phyloP scores from a whole-genome alignment of 495 filamentous ascomycete genomes.

The Pseudoneurospora amorphoporcata region DNA sequence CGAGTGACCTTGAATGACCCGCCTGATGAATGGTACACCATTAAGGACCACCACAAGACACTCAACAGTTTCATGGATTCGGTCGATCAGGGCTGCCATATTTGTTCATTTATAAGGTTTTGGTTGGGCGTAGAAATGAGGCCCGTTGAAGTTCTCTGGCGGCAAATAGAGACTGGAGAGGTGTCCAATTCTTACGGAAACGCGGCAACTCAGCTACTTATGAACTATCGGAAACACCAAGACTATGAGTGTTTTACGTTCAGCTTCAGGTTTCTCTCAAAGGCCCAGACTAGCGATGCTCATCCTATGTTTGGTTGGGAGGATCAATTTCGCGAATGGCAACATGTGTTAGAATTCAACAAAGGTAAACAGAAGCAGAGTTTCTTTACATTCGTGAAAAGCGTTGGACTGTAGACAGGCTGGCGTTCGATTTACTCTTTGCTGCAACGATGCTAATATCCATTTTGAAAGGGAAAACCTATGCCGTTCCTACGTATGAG shows the following conservation, averaged over 20 bases:
- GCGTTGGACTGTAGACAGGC: background rate
- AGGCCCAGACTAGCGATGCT: background rate
- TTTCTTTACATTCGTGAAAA: background rate
- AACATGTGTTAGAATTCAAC: background rate
- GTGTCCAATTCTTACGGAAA: background rate
- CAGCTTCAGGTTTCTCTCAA: background rate
- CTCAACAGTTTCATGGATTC: background rate
- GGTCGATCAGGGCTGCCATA: rapidly evolving
- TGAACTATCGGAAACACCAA: background rate
- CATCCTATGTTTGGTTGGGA: rapidly evolving
- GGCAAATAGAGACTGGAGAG: background rate
- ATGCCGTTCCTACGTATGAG: background rate
- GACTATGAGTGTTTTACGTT: background rate
- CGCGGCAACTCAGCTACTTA: background rate
- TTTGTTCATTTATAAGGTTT: background rate
- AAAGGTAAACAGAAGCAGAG: background rate
- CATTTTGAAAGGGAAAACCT: background rate
- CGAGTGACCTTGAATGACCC: background rate
- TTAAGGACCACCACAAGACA: background rate
- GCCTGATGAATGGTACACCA: background rate
- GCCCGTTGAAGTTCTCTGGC: background rate
- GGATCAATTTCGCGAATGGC: rapidly evolving
- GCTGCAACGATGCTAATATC: background rate
- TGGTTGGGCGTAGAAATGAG: too few relatives aligned
- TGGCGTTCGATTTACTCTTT: background rate